Evolutionary conservation across 2,329 filamentous ascomycete species (phyloP), one percentile per base, ranked within the genome.

Genomic region (Penicillium corylophilum): DNA sequence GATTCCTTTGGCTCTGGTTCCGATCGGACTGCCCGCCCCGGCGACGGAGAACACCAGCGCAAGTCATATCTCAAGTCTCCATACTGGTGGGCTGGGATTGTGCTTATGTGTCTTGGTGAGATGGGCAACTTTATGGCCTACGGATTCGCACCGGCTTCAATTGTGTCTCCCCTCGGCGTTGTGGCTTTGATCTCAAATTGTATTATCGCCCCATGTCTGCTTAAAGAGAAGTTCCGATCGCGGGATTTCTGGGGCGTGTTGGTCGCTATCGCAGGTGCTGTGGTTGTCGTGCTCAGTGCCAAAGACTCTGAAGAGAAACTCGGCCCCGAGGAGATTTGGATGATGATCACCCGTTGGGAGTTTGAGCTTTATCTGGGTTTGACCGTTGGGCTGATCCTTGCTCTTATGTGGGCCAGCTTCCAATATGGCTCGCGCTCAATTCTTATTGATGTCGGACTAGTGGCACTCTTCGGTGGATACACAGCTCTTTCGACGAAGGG

Each of bases 401-500:
- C 82, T 7, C 77, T 99, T 50, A 90, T 95, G 82, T 89, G 87
- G 79, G 82, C 86, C 26, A 97, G 93, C 70, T 84, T 85, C 50
- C 85, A 79, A 55, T 96, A 93, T 70, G 94, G 94, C n/a, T 82
- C 86, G 51, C 86, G 84, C 62, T 92, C 87, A 1, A 95, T 97
- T 48, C 74, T 97, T 57, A 91, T 99, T 58, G 94, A 99, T 69
- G 78, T 99, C 33, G 92, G 93, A 9, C 82, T 99, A 33, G 94
- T 99, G 38, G 94, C 89, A 3, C 77, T 99, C 5, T 97, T 96
- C 74, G 94, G 93, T 60, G 94, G 91, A 54, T 99, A 96, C 72
- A 99, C 94, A n/a, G 94, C 90, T 10, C 80, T 99, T 5, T 90
- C 93, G 1, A 99, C 94, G 26, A 99, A 99, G 71, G 94, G 94